These are phyloP conservation scores for Chalciporus piperatoides DNA, from an alignment of 1,284 basidiomycete genomes.

Conservation along the genomic window DNA sequence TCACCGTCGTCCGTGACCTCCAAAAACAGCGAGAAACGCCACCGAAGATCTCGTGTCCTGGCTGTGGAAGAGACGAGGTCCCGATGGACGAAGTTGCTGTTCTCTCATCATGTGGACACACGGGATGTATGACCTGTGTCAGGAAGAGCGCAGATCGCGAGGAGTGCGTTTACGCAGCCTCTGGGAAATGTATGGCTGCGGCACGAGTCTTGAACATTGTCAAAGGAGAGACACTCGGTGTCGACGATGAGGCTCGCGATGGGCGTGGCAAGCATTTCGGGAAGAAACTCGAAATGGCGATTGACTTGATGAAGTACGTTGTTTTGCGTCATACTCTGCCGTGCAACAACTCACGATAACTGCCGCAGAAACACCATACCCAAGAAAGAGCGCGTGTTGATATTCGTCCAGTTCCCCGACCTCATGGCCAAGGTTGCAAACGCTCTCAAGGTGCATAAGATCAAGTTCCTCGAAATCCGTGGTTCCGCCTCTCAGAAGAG, in stretches of 20 bases:
- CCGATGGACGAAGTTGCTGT: slow-evolving; percentile 73
- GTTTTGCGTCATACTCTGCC: background rate
- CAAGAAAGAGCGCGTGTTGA: slow-evolving; percentile 75
- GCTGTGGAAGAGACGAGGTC: slow-evolving; percentile 53
- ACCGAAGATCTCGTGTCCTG: slow-evolving; percentile 57
- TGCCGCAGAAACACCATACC: slow-evolving; percentile 60
- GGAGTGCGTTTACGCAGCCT: slow-evolving; percentile 72
- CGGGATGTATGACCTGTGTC: slow-evolving; percentile 77
- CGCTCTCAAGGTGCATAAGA: slow-evolving; percentile 68
- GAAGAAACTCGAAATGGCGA: slow-evolving; percentile 83
- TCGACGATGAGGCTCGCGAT: slow-evolving; percentile 73
- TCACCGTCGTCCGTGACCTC: slow-evolving; percentile 84
- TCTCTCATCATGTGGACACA: slow-evolving; percentile 87
- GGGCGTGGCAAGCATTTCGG: slow-evolving; percentile 80
- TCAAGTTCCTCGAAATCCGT: slow-evolving; percentile 78
- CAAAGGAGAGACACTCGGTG: slow-evolving; percentile 75
- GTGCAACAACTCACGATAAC: slow-evolving; percentile 9
- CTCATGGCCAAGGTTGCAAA: slow-evolving; percentile 87
- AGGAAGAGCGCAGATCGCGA: slow-evolving; percentile 68
- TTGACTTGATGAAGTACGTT: slow-evolving; percentile 76
- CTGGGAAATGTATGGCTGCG: slow-evolving; percentile 67
- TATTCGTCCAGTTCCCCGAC: slow-evolving; percentile 95
- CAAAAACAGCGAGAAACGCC: slow-evolving; percentile 68
- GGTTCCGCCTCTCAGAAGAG: slow-evolving; percentile 77
- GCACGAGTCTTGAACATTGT: slow-evolving; percentile 79